Conservation (phyloP, 768 basidiomycete genomes). For the Terana coerulea region DNA sequence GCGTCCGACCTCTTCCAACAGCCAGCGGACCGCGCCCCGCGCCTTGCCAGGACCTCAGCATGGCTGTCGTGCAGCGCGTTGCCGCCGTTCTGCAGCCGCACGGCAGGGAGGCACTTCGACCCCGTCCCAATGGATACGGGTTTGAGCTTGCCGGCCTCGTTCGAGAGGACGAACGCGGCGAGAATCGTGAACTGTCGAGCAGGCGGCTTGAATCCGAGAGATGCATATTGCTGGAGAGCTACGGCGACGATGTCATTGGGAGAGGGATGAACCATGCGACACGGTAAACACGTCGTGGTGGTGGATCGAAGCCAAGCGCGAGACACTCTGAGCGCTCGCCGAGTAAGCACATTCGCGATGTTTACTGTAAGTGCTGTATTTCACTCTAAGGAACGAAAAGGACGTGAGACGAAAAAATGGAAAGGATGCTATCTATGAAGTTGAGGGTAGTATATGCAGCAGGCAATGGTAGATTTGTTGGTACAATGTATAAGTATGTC, state of each 20-base stretch:
- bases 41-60: constrained; percentile 87
- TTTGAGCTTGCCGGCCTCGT: constrained; percentile 34
- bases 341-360: not conserved
- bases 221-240: constrained; percentile 41
- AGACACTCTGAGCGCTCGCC: not conserved
- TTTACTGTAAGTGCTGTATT: not conserved
- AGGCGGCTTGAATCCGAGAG: constrained; percentile 48
- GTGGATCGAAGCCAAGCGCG: not conserved
- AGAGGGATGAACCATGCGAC: constrained; percentile 13
- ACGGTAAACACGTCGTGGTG: not conserved
- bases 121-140: constrained; percentile 77
- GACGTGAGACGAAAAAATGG: too few species aligned
- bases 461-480: too few species aligned
- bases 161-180: constrained; percentile 50
- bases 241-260: constrained; percentile 31
- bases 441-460: too few species aligned
- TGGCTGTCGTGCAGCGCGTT: constrained; percentile 87
- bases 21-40: constrained; percentile 77
- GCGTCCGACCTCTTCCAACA: constrained; percentile 64
- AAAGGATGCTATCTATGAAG: too few species aligned
- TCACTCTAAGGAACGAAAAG: too few species aligned
- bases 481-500: not conserved
- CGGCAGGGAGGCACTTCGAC: constrained; percentile 76
- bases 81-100: constrained; percentile 58
- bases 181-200: constrained; percentile 59